Evolutionary conservation across 2,329 filamentous ascomycete species (phyloP).

Genomic region (Colletotrichum sp.): DNA sequence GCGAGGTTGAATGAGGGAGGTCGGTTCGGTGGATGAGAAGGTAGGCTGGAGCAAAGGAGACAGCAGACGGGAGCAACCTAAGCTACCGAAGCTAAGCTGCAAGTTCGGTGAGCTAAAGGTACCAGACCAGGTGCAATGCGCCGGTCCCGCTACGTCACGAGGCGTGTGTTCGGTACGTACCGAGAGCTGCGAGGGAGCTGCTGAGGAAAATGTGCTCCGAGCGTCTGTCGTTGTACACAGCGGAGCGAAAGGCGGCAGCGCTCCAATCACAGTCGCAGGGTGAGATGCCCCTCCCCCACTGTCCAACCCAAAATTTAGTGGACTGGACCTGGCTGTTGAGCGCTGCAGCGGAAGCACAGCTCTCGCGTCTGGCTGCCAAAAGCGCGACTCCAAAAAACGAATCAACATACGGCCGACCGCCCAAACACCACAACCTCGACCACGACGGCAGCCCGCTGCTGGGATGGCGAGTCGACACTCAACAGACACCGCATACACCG

Average conservation of each 20-base stretch:
- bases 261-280: constrained; percentile 5
- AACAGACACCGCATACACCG: neutral
- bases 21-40: neutral
- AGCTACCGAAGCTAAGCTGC: constrained; percentile 6
- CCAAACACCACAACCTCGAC: neutral
- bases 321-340: neutral
- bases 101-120: neutral
- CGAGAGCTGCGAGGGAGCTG: neutral
- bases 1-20: neutral
- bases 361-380: neutral
- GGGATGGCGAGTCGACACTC: neutral
- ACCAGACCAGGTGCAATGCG: neutral
- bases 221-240: neutral
- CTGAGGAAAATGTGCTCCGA: neutral
- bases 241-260: neutral
- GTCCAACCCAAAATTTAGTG: neutral
- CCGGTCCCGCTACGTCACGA: constrained; percentile 18
- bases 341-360: neutral
- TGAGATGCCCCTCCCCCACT: constrained; percentile 17
- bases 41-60: neutral
- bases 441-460: neutral
- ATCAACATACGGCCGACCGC: neutral
- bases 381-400: constrained; percentile 9
- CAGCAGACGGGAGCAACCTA: neutral
- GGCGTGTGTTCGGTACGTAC: constrained; percentile 10